A percentile compares a stretch with the other conserved stretches of the same genome.
These are phyloP conservation scores for Umbelopsis ramanniana DNA, from an alignment of 192 early-diverging fungal species.

Conservation along the genomic window DNA sequence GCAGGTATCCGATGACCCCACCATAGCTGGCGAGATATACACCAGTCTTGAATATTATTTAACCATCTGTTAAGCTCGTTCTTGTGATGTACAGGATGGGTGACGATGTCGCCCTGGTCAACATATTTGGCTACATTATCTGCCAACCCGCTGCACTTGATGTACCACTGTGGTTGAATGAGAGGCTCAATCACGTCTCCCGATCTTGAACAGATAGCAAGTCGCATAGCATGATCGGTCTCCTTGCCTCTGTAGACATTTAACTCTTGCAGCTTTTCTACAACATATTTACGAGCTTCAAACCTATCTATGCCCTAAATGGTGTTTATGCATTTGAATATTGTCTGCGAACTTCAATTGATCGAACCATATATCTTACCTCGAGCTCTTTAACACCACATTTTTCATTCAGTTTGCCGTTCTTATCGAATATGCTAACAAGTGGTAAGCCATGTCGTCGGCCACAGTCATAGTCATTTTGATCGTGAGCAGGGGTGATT, in stretches of 20 bases:
- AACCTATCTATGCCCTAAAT: slow-evolving; percentile 81
- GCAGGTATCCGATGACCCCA: slow-evolving; percentile 97
- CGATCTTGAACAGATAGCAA: slow-evolving; percentile 75
- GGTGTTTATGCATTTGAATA: not conserved
- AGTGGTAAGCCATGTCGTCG: slow-evolving; percentile 80
- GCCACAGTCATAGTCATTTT: slow-evolving; percentile 88
- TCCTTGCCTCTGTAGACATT: slow-evolving; percentile 77
- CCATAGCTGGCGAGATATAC: slow-evolving; percentile 96
- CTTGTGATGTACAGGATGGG: slow-evolving; percentile 74
- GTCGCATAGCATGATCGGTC: slow-evolving; percentile 79
- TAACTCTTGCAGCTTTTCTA: slow-evolving; percentile 64
- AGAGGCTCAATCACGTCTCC: slow-evolving; percentile 96
- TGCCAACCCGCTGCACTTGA: slow-evolving; percentile 81
- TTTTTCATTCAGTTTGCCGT: slow-evolving; percentile 80
- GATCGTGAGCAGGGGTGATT: slow-evolving; percentile 95
- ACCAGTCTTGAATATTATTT: slow-evolving; percentile 93
- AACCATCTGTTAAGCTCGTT: slow-evolving; percentile 89
- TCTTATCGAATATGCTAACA: slow-evolving; percentile 84
- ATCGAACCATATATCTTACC: slow-evolving; percentile 32
- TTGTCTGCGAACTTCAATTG: not conserved
- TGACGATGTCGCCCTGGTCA: slow-evolving; percentile 59
- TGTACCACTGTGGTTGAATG: slow-evolving; percentile 97
- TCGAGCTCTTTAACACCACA: slow-evolving; percentile 62
- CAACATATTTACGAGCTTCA: slow-evolving; percentile 75
- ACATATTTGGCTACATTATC: slow-evolving; percentile 69